phyloP scores from a whole-genome alignment of 2,329 filamentous ascomycete species.

The Cercospora citrullina region DNA sequence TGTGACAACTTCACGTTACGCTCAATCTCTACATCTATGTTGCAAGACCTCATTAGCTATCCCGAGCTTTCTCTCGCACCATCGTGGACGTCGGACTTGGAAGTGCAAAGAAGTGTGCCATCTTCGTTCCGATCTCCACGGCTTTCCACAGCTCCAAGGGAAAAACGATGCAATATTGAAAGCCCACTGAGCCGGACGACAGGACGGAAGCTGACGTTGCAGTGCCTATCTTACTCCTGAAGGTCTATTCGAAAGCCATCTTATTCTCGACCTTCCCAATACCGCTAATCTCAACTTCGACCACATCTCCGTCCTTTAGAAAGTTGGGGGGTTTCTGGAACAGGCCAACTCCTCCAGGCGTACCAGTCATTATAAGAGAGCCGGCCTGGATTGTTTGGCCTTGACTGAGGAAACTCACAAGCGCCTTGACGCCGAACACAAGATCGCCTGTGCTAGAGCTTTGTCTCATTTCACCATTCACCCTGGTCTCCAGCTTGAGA shows the following conservation, averaged over 20 bases:
- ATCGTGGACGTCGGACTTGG: not conserved
- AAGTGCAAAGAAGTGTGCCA: too few species aligned
- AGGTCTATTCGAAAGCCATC: constrained; percentile 36
- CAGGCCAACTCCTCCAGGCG: constrained; percentile 43
- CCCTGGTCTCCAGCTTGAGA: constrained; percentile 48
- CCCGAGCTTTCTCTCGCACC: not conserved
- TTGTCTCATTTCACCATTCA: constrained; percentile 55
- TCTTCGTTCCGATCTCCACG: too few species aligned
- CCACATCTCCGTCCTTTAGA: constrained; percentile 38
- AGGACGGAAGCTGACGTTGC: not conserved
- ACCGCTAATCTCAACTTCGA: constrained; percentile 36
- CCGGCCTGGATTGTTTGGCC: constrained; percentile 48
- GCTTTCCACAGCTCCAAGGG: too few species aligned
- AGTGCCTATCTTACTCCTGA: not conserved
- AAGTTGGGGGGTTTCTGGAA: constrained; percentile 33
- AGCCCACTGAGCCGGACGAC: not conserved
- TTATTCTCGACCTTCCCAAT: constrained; percentile 35
- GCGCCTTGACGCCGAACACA: constrained; percentile 46
- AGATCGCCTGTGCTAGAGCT: constrained; percentile 43
- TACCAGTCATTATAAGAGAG: constrained; percentile 54
- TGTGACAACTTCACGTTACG: not conserved
- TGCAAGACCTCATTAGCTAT: not conserved
- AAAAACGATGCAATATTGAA: not conserved
- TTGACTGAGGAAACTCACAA: constrained; percentile 38
- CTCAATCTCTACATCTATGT: not conserved